These are phyloP conservation scores for Sextonia rubra DNA, from an alignment of 164 flowering plant species.

Conservation along the genomic window DNA sequence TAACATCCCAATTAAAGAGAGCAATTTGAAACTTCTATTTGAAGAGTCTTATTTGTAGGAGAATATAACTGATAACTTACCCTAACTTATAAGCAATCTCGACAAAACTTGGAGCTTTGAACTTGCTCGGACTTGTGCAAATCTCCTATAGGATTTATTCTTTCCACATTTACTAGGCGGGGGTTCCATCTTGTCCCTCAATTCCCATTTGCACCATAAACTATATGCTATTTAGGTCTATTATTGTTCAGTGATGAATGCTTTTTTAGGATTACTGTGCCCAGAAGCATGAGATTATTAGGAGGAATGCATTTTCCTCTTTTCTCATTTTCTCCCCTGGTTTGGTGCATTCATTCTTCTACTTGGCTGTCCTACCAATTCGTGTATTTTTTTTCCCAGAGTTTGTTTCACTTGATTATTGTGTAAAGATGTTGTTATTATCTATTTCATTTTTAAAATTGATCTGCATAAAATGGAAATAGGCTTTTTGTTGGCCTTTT, in stretches of 20 bases:
- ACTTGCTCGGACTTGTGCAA: too few relatives aligned
- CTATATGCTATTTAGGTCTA: background rate
- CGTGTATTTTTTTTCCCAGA: background rate
- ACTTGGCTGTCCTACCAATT: background rate
- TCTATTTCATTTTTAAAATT: background rate
- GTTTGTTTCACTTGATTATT: slow-evolving; percentile 1
- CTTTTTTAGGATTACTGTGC: background rate
- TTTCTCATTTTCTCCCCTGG: background rate
- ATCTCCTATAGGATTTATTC: too few relatives aligned
- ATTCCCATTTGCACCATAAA: too few relatives aligned
- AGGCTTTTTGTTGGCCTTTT: background rate
- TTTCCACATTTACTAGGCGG: too few relatives aligned
- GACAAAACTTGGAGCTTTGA: too few relatives aligned
- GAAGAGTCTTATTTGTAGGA: too few relatives aligned
- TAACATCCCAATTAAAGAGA: too few relatives aligned
- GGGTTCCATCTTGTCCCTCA: too few relatives aligned
- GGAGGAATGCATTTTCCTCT: background rate
- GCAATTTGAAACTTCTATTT: too few relatives aligned
- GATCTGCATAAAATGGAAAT: background rate
- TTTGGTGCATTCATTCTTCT: background rate
- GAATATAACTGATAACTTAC: too few relatives aligned
- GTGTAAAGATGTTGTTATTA: background rate
- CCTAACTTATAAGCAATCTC: too few relatives aligned
- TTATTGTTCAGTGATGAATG: background rate
- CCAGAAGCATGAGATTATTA: background rate